phyloP scores from a whole-genome alignment of 2,329 filamentous ascomycete species.

The Pyrenophora teres region DNA sequence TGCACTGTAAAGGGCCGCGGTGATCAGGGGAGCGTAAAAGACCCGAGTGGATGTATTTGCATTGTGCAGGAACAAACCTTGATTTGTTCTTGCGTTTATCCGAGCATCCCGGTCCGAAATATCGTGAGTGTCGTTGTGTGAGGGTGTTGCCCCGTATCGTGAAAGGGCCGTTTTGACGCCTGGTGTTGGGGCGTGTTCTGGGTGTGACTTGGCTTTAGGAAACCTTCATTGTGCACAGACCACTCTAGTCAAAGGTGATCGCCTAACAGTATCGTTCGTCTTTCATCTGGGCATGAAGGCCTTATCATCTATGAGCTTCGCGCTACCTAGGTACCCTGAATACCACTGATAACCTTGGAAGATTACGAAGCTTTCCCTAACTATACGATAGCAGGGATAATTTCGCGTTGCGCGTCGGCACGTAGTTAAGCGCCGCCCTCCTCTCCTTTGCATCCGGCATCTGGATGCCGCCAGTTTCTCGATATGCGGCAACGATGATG shows the following conservation, averaged over 20 bases:
- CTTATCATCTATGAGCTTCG: neutral
- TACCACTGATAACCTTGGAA: too few relatives aligned
- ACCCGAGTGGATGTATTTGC: conserved; percentile 11
- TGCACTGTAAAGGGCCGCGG: conserved; percentile 1
- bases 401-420: too few relatives aligned
- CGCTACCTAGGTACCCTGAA: too few relatives aligned
- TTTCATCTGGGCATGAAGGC: neutral
- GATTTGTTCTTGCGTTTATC: neutral
- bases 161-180: neutral
- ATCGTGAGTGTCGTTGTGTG: neutral
- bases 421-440: too few relatives aligned
- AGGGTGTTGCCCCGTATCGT: neutral
- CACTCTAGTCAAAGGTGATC: neutral
- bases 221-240: conserved; percentile 1
- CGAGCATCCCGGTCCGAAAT: too few relatives aligned
- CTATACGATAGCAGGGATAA: too few relatives aligned
- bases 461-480: too few relatives aligned
- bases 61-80: neutral
- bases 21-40: conserved; percentile 25
- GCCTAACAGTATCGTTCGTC: neutral
- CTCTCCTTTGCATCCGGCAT: too few relatives aligned
- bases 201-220: neutral
- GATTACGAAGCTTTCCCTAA: too few relatives aligned
- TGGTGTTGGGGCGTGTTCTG: conserved; percentile 1
- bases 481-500: too few relatives aligned